Evolutionary conservation across 352 stramenopile genomes (phyloP).

Genomic region (Phytophthora citrophthora): DNA sequence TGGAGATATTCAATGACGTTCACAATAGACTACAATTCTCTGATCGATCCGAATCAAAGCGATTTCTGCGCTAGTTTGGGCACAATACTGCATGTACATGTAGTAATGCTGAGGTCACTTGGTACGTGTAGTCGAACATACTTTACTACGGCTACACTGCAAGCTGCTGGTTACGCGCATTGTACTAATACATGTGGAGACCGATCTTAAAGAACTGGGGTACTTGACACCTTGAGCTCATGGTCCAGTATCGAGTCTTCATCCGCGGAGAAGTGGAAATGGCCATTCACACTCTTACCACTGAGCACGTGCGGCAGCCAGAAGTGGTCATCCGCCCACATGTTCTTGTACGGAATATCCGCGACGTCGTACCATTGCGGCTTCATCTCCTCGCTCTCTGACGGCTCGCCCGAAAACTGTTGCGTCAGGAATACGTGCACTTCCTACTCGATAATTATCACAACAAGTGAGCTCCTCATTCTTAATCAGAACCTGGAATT

Average conservation of each 20-base stretch:
- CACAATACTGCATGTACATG: no score
- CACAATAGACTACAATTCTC: conserved; percentile 91
- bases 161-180: not conserved
- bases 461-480: conserved; percentile 1
- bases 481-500: not conserved
- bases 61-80: no score
- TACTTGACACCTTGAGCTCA: conserved; percentile 31
- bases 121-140: no score
- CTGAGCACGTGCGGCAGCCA: conserved; percentile 84
- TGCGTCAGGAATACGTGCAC: conserved; percentile 86
- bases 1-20: conserved; percentile 75
- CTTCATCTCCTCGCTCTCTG: conserved; percentile 91
- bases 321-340: conserved; percentile 88
- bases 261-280: conserved; percentile 77
- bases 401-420: conserved; percentile 67
- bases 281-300: conserved; percentile 67
- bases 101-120: no score
- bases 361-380: conserved; percentile 77
- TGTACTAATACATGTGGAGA: no score
- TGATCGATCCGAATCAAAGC: conserved; percentile 64
- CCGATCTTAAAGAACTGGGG: no score
- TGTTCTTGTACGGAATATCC: conserved; percentile 78
- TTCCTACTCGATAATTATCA: conserved; percentile 36
- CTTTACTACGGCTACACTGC: no score
- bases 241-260: conserved; percentile 74